Base-by-base conservation (phyloP, 345 rosid species). In the Gossypioides kirkii region DNA sequence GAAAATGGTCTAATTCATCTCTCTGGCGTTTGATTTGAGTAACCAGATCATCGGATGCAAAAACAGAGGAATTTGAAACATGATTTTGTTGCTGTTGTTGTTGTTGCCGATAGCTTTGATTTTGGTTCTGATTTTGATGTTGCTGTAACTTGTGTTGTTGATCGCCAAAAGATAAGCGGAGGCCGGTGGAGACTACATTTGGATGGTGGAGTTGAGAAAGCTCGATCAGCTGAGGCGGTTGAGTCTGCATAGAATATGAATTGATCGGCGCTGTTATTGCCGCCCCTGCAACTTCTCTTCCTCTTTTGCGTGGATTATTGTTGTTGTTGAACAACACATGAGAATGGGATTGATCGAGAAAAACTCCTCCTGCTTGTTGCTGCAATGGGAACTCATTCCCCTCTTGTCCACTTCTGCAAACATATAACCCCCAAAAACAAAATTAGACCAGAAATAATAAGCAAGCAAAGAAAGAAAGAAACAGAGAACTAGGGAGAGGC, bases 111-210 rank as follows among this genome's bases (percentile, higher is more conserved):
- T 73, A 70, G 1, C 77, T 74, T 0, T 65, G 77, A 23, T 72
- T 65, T 10, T 83, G 75, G 36, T 20, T 78, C 25, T 25, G 58
- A 10, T 25, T 60, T 5, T 72, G 71, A 8, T 43, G 65, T 7
- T 60, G 66, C 10, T 59, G 73, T 13, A 70, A 81, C 10, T 42
- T 83, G 12, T 82, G 86, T 41, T 77, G 85, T 12, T 80, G 87
- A 28, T 87, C 87, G 7, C 83, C 88, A 56, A 85, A 91, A 28
- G 91, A 88, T 74, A 93, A 84, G 0, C 83, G 87, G 73, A 91
- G 90, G 41, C 97, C 98, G 10, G 95, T 94, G 38, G 97, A 92
- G 71, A 94, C 93, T 22, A 85, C 87, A 81, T 85, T 88, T 72
- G 84, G 77, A 20, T 79, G 84, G 20, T 81, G 91, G 47, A 87